Conservation (phyloP, 192 early-diverging fungal genomes). For the Funneliformis geosporum region DNA sequence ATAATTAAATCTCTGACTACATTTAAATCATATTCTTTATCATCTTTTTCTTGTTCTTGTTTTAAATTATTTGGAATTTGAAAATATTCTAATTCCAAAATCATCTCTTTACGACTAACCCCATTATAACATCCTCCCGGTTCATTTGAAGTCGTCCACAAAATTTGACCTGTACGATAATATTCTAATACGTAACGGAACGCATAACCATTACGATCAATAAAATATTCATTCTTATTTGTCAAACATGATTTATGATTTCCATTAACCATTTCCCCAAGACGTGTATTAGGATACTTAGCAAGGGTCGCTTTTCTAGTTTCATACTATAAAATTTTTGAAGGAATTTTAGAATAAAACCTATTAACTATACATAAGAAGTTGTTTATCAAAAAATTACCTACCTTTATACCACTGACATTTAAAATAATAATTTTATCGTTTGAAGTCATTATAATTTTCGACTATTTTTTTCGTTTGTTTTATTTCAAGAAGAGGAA, state of each 20-base stretch:
- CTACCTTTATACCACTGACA: conserved; percentile 13
- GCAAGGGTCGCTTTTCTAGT: background rate
- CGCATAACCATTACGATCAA: conserved; percentile 27
- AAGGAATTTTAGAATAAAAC: background rate
- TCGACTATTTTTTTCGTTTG: background rate
- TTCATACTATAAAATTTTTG: background rate
- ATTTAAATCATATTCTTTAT: background rate
- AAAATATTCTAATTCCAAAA: background rate
- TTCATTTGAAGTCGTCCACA: background rate
- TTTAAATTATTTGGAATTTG: background rate
- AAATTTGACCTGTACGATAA: conserved; percentile 22
- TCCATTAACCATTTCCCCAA: background rate
- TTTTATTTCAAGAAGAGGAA: background rate
- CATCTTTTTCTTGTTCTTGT: background rate
- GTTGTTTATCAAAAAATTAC: background rate
- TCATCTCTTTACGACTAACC: background rate
- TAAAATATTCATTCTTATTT: conserved; percentile 15
- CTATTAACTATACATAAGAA: no score
- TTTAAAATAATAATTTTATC: conserved; percentile 9
- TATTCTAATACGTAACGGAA: conserved; percentile 26
- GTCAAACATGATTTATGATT: background rate
- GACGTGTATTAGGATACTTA: conserved; percentile 10
- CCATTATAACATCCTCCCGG: background rate
- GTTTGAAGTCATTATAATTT: background rate
- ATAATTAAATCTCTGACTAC: background rate